These are phyloP conservation scores for Daldinia caldariorum DNA, from an alignment of 495 filamentous ascomycete species.

Conservation along the genomic window DNA sequence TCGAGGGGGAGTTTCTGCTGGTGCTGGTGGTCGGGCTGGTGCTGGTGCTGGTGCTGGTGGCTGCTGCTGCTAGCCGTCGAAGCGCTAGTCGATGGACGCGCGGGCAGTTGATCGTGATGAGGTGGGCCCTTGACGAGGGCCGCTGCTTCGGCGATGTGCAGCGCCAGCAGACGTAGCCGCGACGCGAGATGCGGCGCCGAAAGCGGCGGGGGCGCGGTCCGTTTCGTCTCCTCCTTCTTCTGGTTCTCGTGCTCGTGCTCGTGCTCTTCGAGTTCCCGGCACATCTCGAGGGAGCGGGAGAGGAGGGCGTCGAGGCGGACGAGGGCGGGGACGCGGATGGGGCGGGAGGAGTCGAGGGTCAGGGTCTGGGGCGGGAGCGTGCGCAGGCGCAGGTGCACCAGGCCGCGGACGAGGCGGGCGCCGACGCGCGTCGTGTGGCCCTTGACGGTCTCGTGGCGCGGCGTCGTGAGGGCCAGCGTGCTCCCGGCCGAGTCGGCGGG, in stretches of 20 bases:
- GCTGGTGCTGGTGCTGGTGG: neutral
- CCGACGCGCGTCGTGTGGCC: conserved; percentile 87
- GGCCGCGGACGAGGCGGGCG: conserved; percentile 76
- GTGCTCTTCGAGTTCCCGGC: conserved; percentile 65
- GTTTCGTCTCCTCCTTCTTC: too few species aligned
- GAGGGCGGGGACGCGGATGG: conserved; percentile 72
- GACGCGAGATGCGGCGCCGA: conserved; percentile 78
- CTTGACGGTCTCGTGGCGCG: conserved; percentile 88
- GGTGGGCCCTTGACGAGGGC: conserved; percentile 67
- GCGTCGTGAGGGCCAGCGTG: conserved; percentile 88
- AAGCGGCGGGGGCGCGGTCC: conserved; percentile 53
- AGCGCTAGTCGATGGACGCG: conserved; percentile 45
- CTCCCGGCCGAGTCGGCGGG: conserved; percentile 78
- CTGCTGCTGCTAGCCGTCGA: neutral
- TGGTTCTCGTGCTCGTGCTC: too few species aligned
- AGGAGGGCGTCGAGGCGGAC: conserved; percentile 76
- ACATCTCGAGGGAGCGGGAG: conserved; percentile 79
- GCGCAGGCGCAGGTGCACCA: conserved; percentile 59
- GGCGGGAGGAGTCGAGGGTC: conserved; percentile 62
- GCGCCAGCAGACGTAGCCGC: conserved; percentile 79
- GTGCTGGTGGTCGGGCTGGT: conserved; percentile 21
- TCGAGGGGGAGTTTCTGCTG: conserved; percentile 29
- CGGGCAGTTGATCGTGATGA: conserved; percentile 33
- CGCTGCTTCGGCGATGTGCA: conserved; percentile 76
- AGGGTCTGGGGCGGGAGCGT: conserved; percentile 62